Evolutionary conservation across 2,329 filamentous ascomycete genomes (phyloP).

Genomic region (Camptophora hylomeconis): DNA sequence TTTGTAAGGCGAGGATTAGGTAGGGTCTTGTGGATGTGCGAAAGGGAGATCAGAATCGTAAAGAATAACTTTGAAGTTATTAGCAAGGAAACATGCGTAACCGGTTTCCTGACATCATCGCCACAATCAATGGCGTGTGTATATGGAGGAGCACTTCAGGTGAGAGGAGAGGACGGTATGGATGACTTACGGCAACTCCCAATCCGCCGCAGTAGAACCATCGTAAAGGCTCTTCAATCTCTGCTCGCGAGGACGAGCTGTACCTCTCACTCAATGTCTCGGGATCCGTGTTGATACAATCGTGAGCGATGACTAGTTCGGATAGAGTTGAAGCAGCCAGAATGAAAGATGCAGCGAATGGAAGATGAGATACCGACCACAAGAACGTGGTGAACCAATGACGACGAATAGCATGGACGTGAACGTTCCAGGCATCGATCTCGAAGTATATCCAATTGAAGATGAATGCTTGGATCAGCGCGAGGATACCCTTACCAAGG

Average conservation of each 20-base stretch:
- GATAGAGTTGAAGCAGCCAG: conserved; percentile 26
- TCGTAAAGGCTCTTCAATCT: conserved; percentile 41
- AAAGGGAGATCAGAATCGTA: conserved; percentile 42
- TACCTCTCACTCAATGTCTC: conserved; percentile 41
- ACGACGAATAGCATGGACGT: conserved; percentile 48
- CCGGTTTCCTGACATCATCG: too few species aligned
- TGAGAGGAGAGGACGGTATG: too few species aligned
- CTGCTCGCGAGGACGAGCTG: conserved; percentile 33
- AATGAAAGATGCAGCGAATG: conserved; percentile 1
- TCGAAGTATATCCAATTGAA: conserved; percentile 56
- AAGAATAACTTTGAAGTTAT: too few species aligned
- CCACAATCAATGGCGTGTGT: too few species aligned
- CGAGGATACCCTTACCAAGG: conserved; percentile 49
- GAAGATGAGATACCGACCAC: conserved; percentile 45
- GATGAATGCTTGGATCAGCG: conserved; percentile 43
- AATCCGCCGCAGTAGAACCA: conserved; percentile 55
- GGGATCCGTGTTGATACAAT: conserved; percentile 35
- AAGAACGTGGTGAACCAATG: conserved; percentile 30
- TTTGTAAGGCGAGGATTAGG: conserved; percentile 38
- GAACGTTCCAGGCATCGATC: conserved; percentile 44
- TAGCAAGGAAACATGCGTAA: too few species aligned
- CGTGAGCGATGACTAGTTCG: conserved; percentile 45
- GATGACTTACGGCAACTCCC: conserved; percentile 39
- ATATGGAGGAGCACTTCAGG: too few species aligned
- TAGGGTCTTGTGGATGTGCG: conserved; percentile 43